These are phyloP conservation scores for Bacterosira constricta DNA, from an alignment of 108 stramenopile genomes.

Conservation along the genomic window DNA sequence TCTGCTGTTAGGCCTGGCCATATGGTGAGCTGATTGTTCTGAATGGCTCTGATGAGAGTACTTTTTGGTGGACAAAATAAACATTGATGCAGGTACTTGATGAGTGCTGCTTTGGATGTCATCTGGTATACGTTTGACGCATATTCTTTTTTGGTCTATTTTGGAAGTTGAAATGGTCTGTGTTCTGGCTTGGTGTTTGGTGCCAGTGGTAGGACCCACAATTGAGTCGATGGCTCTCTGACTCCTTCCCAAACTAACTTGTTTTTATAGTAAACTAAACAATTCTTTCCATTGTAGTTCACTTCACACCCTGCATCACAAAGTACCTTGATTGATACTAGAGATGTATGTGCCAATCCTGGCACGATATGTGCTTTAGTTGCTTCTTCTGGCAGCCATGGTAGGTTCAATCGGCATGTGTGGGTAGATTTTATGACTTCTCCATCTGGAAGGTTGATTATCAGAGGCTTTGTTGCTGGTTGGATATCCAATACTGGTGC, in stretches of 20 bases:
- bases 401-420: neutral
- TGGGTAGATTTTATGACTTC: neutral
- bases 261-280: neutral
- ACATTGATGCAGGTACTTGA: constrained; percentile 26
- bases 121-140: neutral
- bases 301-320: neutral
- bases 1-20: neutral
- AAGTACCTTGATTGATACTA: neutral
- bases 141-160: neutral
- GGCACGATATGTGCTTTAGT: too few relatives aligned
- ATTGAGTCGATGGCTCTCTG: neutral
- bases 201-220: neutral
- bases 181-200: neutral
- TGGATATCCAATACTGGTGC: neutral
- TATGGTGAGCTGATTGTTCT: neutral
- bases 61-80: neutral
- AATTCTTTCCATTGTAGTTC: neutral
- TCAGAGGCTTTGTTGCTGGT: neutral
- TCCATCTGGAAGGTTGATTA: neutral
- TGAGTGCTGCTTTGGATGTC: constrained; percentile 1
- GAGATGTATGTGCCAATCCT: neutral
- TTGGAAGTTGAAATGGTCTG: neutral
- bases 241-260: neutral
- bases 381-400: neutral
- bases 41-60: constrained; percentile 24